Base-by-base conservation (phyloP, 2,329 filamentous ascomycete species). In the Xylariomycetidae sp. region DNA sequence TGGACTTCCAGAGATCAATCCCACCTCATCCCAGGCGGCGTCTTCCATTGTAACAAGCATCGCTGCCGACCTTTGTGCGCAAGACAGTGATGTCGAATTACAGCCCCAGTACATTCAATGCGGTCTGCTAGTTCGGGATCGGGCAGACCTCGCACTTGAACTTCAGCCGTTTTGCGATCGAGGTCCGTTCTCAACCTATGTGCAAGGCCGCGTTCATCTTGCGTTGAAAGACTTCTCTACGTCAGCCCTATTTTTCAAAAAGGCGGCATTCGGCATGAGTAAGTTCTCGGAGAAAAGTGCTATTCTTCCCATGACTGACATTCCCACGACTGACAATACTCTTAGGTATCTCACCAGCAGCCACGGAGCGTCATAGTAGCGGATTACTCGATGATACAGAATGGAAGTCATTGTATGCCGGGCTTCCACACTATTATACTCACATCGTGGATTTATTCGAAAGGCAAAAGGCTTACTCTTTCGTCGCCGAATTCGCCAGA, bases 381-480 rank as follows among this genome's bases (percentile, higher is more conserved):
- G 77, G 79, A 7, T 73, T 95, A 11, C 70, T 97, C 15, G 80
- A 85, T 34, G 78, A 87, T 16, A 78, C 82, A 3, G 87, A 95
- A 45, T 82, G 81, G 69, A 74, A 72, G 20, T 60, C 77, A 5
- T 59, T 83, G 16, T 75, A 88, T 53, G 77, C 77, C 36, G 92
- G 90, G 2, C 70, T 89, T 25, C 75, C 87, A 5, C 80, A 77
- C 42, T 98, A 96, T 62, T 94, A 94, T 58, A 79, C 82, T 26
- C 92, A 98, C 57, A 76, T 97, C 31, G 75, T 89, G 10, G 72
- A 78, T 14, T 70, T 98, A 2, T 97, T 85, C 53, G 89, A 96
- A 56, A 77, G 76, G 47, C 74, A 78, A 27, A 84, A 82, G 46
- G 80, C 82, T 1, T 86, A 85, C 57, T 84, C 85, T 2, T 85